phyloP scores from a whole-genome alignment of 169 alveolate species.

The Eimeria mitis region DNA sequence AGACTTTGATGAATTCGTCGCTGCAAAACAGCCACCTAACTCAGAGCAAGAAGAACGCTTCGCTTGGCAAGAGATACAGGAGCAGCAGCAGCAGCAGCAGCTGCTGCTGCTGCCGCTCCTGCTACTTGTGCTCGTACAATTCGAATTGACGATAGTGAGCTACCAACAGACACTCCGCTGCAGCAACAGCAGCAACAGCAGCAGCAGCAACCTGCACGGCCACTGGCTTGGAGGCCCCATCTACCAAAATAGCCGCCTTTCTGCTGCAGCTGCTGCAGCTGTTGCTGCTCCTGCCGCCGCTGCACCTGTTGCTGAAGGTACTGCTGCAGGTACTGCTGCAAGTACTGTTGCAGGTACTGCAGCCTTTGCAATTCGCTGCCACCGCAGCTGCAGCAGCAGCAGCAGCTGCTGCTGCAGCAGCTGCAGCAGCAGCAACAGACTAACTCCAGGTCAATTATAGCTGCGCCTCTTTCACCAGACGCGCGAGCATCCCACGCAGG shows the following conservation, averaged over 20 bases:
- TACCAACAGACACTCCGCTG: slow-evolving; percentile 12
- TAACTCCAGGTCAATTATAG: not conserved
- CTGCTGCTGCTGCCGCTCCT: not conserved
- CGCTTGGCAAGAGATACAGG: slow-evolving; percentile 15
- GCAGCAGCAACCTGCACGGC: slow-evolving; percentile 44
- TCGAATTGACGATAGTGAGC: slow-evolving; percentile 9
- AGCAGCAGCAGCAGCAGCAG: slow-evolving; percentile 29
- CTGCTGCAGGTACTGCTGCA: not conserved
- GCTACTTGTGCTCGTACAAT: slow-evolving; percentile 8
- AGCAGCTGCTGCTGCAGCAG: not conserved
- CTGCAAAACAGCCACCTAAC: slow-evolving; percentile 28
- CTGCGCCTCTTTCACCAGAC: slow-evolving; percentile 9
- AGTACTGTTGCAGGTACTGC: slow-evolving; percentile 9
- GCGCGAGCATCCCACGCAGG: slow-evolving; percentile 7
- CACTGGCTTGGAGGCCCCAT: slow-evolving; percentile 14
- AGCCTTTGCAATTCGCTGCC: slow-evolving; percentile 18
- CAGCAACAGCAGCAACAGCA: slow-evolving; percentile 32
- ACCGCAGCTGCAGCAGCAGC: not conserved
- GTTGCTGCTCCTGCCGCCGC: not conserved
- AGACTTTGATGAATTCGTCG: not conserved
- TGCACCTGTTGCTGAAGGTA: not conserved
- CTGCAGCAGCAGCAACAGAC: slow-evolving; percentile 26
- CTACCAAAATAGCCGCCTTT: slow-evolving; percentile 9
- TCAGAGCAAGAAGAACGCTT: slow-evolving; percentile 22
- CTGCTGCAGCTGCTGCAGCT: slow-evolving; percentile 1